Base-by-base conservation (phyloP, 768 basidiomycete genomes). In the Termitomyces sp. region DNA sequence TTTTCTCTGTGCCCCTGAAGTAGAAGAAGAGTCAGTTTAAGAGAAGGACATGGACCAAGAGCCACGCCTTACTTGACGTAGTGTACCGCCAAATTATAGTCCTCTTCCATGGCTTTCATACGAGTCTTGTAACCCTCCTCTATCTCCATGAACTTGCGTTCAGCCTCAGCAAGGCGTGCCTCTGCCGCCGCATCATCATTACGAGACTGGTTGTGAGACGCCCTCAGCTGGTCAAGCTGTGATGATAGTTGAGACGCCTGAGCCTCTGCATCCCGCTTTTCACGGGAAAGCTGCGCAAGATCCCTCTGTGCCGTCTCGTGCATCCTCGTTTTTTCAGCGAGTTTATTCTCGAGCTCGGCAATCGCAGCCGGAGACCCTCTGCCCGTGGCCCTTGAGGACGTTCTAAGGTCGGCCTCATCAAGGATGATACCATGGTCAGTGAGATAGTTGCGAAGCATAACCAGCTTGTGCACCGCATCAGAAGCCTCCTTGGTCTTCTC, bases 51-150 rank as follows among this genome's bases (percentile, higher is more conserved):
- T 53, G 49, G 52, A 60, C 66, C 27, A n/a, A 59, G 61, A 57
- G 49, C 9, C 6, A 39, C 50, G 62, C 75, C 88, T 76, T 71
- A 93, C 92, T 98, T 98, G 65, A 98, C 95, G 74, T 97, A 98
- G 69, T 94, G 91, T 55, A 98, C 95, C 14, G 97, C 96, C 52
- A 95, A 85, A 67, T 95, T 91, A 72, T 99, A 98, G 67, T 98
- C 96, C 47, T 91, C 86, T 73, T 98, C 95, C 73, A 98, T 85
- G 69, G 95, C 91, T 65, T 87, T 84, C 75, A 95, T 82, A 56
- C 90, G 85, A 24, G 83, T 78, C 72, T 89, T 89, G 72, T 93
- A 91, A 61, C 77, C 81, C 58, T 82, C 80, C 69, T 94, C 93
- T 30, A 86, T 85, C 69, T 93, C 91, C 52, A 86, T 87, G 58